Percentiles rank a stretch among this genome's conserved stretches.
phyloP scores from a whole-genome alignment of 1,139 yeast species.

The Debaryomycetaceae sp. region DNA sequence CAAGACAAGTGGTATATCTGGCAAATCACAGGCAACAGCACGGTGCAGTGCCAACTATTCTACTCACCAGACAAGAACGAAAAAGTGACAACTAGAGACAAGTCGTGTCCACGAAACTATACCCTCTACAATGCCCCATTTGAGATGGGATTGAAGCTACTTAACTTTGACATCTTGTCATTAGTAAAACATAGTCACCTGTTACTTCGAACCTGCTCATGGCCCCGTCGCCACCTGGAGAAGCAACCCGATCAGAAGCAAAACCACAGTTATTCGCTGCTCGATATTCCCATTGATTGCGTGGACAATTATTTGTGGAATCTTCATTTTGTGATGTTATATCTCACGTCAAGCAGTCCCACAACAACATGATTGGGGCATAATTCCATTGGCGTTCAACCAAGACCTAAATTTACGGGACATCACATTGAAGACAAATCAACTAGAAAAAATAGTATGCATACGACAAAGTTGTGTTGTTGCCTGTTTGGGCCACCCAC shows the following conservation, averaged over 20 bases:
- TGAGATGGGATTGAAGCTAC: constrained; percentile 30
- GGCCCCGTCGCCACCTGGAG: no score
- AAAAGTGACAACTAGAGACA: constrained; percentile 12
- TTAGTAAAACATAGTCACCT: constrained; percentile 23
- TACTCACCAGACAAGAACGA: constrained; percentile 24
- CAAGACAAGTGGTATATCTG: constrained; percentile 3
- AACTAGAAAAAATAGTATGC: no score
- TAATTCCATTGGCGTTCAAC: no score
- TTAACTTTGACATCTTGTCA: constrained; percentile 28
- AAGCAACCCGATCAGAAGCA: constrained; percentile 6
- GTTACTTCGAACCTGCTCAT: constrained; percentile 15
- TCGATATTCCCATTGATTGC: constrained; percentile 34
- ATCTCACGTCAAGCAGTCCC: constrained; percentile 40
- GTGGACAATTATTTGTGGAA: constrained; percentile 42
- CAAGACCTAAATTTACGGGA: no score
- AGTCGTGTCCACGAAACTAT: constrained; percentile 6
- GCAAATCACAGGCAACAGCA: not conserved
- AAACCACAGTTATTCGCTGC: constrained; percentile 12
- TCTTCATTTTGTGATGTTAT: constrained; percentile 32
- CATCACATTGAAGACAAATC: no score
- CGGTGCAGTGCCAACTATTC: constrained; percentile 23
- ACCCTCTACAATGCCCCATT: constrained; percentile 23
- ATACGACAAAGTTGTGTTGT: no score
- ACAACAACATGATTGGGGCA: no score
- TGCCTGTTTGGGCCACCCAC: no score